A percentile compares a stretch with the other conserved stretches of the same genome.
These are phyloP conservation scores for Cyphellophora europaea DNA, from an alignment of 2,329 filamentous ascomycete species.

Conservation along the genomic window DNA sequence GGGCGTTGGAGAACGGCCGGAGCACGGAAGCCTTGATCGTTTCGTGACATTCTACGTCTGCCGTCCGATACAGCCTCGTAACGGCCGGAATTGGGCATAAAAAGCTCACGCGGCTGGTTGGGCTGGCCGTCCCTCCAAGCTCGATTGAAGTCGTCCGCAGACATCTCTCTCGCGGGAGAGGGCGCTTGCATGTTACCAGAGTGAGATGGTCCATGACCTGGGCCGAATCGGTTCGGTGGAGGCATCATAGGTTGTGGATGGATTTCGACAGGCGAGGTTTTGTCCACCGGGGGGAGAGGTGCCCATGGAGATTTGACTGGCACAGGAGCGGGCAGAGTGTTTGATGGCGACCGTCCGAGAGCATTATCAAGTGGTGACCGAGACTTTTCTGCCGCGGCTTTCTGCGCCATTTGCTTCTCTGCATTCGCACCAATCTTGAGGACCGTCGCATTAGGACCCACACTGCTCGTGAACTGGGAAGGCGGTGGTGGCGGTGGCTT, in stretches of 20 bases:
- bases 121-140: slow-evolving; percentile 65
- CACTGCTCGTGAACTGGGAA: slow-evolving; percentile 31
- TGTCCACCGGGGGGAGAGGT: slow-evolving; percentile 72
- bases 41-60: slow-evolving; percentile 59
- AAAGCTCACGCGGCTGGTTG: slow-evolving; percentile 64
- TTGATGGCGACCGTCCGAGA: slow-evolving; percentile 17
- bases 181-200: slow-evolving; percentile 74
- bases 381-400: slow-evolving; percentile 24
- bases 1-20: slow-evolving; percentile 72
- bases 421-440: slow-evolving; percentile 37
- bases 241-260: slow-evolving; percentile 36
- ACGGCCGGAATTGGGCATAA: slow-evolving; percentile 88
- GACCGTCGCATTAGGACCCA: slow-evolving; percentile 41
- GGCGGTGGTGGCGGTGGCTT: slow-evolving; percentile 16
- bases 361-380: slow-evolving; percentile 35
- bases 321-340: slow-evolving; percentile 41
- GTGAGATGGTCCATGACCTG: slow-evolving; percentile 46
- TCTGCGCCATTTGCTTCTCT: slow-evolving; percentile 35
- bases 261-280: slow-evolving; percentile 58
- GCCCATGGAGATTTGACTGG: slow-evolving; percentile 91
- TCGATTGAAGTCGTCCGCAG: slow-evolving; percentile 86
- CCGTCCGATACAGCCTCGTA: slow-evolving; percentile 78
- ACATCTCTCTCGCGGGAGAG: slow-evolving; percentile 66
- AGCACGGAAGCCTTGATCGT: slow-evolving; percentile 59
- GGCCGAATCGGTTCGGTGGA: slow-evolving; percentile 39